phyloP scores from a whole-genome alignment of 768 basidiomycete genomes.

The Suillus subalutaceus region DNA sequence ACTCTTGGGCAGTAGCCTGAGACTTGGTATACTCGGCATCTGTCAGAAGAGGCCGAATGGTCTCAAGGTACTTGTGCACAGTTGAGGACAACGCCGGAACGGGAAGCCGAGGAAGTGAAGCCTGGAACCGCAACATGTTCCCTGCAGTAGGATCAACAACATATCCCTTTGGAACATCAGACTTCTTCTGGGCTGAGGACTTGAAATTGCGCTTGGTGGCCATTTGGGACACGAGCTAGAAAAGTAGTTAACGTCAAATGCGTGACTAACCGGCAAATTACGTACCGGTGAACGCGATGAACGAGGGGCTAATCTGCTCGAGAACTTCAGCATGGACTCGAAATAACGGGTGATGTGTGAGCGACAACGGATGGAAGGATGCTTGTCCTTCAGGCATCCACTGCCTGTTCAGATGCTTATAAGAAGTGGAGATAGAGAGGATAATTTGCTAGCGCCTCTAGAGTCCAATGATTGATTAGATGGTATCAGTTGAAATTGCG shows the following conservation, averaged over 20 bases:
- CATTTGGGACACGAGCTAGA: constrained; percentile 26
- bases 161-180: constrained; percentile 48
- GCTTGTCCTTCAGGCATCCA: constrained; percentile 13
- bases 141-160: constrained; percentile 56
- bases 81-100: constrained; percentile 86
- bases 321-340: constrained; percentile 23
- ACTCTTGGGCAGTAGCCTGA: constrained; percentile 59
- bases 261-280: constrained; percentile 1
- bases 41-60: constrained; percentile 76
- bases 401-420: constrained; percentile 9
- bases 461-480: not conserved
- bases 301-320: constrained; percentile 21
- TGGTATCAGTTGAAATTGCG: constrained; percentile 5
- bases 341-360: not conserved
- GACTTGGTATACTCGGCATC: constrained; percentile 63
- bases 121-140: constrained; percentile 75
- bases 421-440: constrained; percentile 23
- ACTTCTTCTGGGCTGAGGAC: constrained; percentile 31
- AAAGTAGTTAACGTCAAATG: not conserved
- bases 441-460: constrained; percentile 5
- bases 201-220: constrained; percentile 34
- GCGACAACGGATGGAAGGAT: constrained; percentile 12
- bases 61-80: constrained; percentile 85
- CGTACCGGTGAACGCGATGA: constrained; percentile 20
- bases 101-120: constrained; percentile 75